Evolutionary conservation across 768 basidiomycete species (phyloP).

Genomic region (Lentinula lateritia): DNA sequence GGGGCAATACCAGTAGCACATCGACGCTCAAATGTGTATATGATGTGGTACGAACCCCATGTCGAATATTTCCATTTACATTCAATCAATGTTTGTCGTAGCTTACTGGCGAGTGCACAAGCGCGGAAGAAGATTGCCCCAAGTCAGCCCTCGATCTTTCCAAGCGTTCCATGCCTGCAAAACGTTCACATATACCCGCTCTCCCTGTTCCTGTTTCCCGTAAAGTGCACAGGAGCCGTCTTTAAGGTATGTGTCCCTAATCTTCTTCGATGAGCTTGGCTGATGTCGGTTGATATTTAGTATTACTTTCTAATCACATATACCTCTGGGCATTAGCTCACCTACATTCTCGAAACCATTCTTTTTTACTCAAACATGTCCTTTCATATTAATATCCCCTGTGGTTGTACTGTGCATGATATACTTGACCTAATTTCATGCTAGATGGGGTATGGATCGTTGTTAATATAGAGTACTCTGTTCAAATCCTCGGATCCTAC

Average conservation of each 20-base stretch:
- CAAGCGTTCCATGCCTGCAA: not conserved
- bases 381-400: not conserved
- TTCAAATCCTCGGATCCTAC: too few relatives aligned
- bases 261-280: not conserved
- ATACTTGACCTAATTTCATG: not conserved
- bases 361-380: not conserved
- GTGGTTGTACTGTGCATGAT: not conserved
- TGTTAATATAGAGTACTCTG: not conserved
- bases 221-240: not conserved
- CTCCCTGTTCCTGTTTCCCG: not conserved
- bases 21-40: not conserved
- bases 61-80: not conserved
- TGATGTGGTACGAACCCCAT: not conserved
- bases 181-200: not conserved
- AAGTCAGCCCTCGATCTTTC: not conserved
- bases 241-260: not conserved
- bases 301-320: not conserved
- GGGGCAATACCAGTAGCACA: not conserved
- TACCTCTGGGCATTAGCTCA: not conserved
- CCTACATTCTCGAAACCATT: not conserved
- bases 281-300: not conserved
- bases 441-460: too few relatives aligned
- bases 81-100: not conserved
- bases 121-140: slow-evolving; percentile 3
- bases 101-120: slow-evolving; percentile 1